Conservation (phyloP, 306 rosid species). For the Vachellia collinsii region DNA sequence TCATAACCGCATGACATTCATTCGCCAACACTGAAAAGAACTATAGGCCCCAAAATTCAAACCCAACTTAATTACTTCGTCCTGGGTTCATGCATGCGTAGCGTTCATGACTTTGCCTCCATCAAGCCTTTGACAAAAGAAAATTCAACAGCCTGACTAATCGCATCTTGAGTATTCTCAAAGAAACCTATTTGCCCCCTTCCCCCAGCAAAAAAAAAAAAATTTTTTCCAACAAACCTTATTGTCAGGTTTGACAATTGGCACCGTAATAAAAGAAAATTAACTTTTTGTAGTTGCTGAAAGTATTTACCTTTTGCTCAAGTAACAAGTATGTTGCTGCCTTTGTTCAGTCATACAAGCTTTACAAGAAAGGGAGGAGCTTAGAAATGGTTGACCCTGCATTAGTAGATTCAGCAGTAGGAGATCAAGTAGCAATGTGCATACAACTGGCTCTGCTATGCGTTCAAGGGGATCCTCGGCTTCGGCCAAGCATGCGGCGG, state of each 20-base stretch:
- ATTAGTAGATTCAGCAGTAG: slow-evolving; percentile 51
- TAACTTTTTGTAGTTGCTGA: not conserved
- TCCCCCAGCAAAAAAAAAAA: not conserved
- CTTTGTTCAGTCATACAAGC: slow-evolving; percentile 71
- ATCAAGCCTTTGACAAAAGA: not conserved
- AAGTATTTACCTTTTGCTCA: not conserved
- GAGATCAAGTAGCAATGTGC: slow-evolving; percentile 72
- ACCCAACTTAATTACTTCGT: not conserved
- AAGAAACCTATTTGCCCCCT: not conserved
- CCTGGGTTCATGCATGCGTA: slow-evolving; percentile 9
- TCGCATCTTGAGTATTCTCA: not conserved
- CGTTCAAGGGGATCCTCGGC: slow-evolving; percentile 69
- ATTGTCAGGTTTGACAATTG: not conserved
- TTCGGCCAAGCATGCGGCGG: slow-evolving; percentile 79
- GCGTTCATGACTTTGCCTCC: not conserved
- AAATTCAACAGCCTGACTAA: not conserved
- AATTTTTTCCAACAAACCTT: not conserved
- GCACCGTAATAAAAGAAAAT: not conserved
- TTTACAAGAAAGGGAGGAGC: slow-evolving; percentile 78
- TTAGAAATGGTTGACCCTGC: slow-evolving; percentile 71
- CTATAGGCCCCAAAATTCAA: slow-evolving; percentile 18
- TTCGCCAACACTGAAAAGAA: slow-evolving; percentile 23
- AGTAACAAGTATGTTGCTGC: slow-evolving; percentile 31
- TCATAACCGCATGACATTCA: slow-evolving; percentile 24
- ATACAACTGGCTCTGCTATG: slow-evolving; percentile 47